Conservation (phyloP, 805 yeast species). For the Teunomyces cretensis region DNA sequence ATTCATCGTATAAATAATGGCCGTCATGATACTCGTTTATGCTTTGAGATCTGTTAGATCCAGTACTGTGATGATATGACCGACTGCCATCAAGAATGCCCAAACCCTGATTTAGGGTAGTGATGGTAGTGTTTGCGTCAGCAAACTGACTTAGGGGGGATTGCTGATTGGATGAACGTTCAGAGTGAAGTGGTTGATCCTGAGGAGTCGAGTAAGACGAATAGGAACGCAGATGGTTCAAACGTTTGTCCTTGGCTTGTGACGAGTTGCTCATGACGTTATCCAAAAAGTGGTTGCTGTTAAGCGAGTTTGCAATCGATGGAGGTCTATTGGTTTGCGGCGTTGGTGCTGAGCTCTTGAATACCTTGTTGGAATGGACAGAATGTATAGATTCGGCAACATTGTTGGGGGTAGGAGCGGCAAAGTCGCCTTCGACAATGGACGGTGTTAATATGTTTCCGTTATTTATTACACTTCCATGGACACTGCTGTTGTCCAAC, state of each 20-base stretch:
- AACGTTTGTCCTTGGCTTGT: slow-evolving; percentile 10
- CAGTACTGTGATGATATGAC: slow-evolving; percentile 9
- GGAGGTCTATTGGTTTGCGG: slow-evolving; percentile 16
- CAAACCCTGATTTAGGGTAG: slow-evolving; percentile 9
- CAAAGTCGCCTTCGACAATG: background rate
- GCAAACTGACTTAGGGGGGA: slow-evolving; percentile 1
- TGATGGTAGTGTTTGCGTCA: background rate
- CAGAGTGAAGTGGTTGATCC: slow-evolving; percentile 5
- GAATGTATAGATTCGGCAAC: slow-evolving; percentile 24
- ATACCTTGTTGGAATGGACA: slow-evolving; percentile 17
- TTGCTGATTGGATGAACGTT: slow-evolving; percentile 1
- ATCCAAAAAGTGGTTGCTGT: slow-evolving; percentile 25
- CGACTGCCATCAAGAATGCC: slow-evolving; percentile 13
- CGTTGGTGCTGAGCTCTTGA: background rate
- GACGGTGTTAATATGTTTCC: slow-evolving; percentile 4
- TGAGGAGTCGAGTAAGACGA: slow-evolving; percentile 14
- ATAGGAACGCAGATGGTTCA: slow-evolving; percentile 11
- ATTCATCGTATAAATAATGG: slow-evolving; percentile 24
- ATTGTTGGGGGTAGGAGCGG: background rate
- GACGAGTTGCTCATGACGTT: slow-evolving; percentile 6
- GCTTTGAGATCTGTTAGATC: slow-evolving; percentile 13
- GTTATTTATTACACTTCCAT: slow-evolving; percentile 8
- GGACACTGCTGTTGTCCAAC: slow-evolving; percentile 11
- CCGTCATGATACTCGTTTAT: slow-evolving; percentile 28
- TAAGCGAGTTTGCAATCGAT: slow-evolving; percentile 21